Base-by-base conservation (phyloP, 345 rosid genomes). In the Arabidopsis suecica region DNA sequence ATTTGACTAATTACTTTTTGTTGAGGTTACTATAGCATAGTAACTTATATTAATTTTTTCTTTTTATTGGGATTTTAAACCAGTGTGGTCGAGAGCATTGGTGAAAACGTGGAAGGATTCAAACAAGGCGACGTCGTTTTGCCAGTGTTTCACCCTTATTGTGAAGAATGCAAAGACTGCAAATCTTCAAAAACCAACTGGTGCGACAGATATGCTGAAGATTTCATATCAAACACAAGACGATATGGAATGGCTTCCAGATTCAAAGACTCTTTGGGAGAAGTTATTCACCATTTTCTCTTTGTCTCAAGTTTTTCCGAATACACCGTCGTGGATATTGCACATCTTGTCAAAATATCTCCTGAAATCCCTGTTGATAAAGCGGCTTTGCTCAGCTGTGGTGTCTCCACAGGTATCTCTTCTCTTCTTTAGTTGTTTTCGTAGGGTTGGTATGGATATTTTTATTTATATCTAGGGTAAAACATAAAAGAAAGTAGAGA, bases 71-170 rank as follows among this genome's bases (percentile, higher is more conserved):
- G 32, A 7, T 30, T 14, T 11, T 56, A 54, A 54, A 25, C 12
- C 6, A 89, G 97, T 34, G 83, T 86, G 72, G 93, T 88, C 13
- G 96, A 93, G 84, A 93, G 98, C 30, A 83, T 82, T 11, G 96
- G 98, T 2, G 88, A 83, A 47, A 12, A 78, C 7, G 93, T 88
- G 51, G 79, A 83, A 3, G 90, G 82, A 65, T 80, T 88, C 38
- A 74, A 72, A 13, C 82, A 78, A 83, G 90, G 93, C 32, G 95
- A 87, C 49, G 6, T 61, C 3, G 95, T 86, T 61, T n/a, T 90
- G 67, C 91, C 91, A 4, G 84, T 85, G 54, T 88, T 87, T 67
- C 73, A 41, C 1, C 63, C 86, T 22, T 54, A 86, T n/a, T 93
- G 93, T 33, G 83, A 80, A 41, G 84, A 83, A 11, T 88, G 91